A percentile compares a stretch with the other conserved stretches of the same genome.
These are phyloP conservation scores for Misopates orontium DNA, from an alignment of 257 asterid genomes.

Conservation along the genomic window DNA sequence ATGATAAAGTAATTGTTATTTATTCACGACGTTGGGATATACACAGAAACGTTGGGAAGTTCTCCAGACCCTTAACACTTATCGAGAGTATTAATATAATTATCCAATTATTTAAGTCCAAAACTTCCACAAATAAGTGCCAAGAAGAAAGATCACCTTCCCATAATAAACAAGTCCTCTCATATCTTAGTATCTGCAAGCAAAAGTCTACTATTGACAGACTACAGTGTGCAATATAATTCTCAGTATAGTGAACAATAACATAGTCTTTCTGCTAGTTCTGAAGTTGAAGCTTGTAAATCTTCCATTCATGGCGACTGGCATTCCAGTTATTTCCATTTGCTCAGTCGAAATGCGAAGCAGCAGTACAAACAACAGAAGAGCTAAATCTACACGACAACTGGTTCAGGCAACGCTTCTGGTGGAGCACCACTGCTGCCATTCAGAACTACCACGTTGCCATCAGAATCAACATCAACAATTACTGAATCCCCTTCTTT, in stretches of 20 bases:
- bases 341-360: conserved; percentile 9
- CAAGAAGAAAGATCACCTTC: too few species aligned
- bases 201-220: neutral
- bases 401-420: conserved; percentile 44
- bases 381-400: conserved; percentile 37
- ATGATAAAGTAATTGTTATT: too few species aligned
- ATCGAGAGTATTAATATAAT: too few species aligned
- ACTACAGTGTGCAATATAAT: conserved; percentile 17
- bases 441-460: conserved; percentile 62
- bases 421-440: conserved; percentile 58
- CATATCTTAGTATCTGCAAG: too few species aligned
- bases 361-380: conserved; percentile 29
- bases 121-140: too few species aligned
- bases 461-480: conserved; percentile 64
- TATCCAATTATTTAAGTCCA: too few species aligned
- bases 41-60: too few species aligned
- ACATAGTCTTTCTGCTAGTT: neutral
- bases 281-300: neutral
- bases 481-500: conserved; percentile 69
- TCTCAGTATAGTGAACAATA: neutral
- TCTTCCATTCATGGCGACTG: conserved; percentile 1
- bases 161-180: too few species aligned
- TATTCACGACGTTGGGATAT: too few species aligned
- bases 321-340: neutral
- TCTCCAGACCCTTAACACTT: too few species aligned